These are phyloP conservation scores for Lactarius akahatsu DNA, from an alignment of 768 basidiomycete species.

Conservation along the genomic window DNA sequence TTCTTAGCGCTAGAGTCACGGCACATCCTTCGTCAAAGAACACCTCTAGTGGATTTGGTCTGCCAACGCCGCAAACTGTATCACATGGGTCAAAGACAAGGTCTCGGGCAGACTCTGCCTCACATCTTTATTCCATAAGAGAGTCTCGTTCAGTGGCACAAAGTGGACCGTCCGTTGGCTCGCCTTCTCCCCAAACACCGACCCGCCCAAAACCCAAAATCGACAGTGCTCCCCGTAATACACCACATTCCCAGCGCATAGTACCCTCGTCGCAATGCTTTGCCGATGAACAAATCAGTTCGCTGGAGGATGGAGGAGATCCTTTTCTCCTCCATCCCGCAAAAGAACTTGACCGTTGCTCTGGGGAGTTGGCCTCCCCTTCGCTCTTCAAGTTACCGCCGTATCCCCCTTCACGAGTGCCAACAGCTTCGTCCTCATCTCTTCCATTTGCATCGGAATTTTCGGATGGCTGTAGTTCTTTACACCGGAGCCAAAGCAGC, in stretches of 20 bases:
- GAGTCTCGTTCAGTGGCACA: background rate
- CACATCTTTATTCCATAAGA: background rate
- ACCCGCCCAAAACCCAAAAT: slow-evolving; percentile 9
- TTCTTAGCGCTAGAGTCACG: background rate
- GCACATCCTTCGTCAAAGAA: background rate
- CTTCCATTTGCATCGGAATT: background rate
- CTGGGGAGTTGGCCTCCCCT: background rate
- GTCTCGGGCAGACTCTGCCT: background rate
- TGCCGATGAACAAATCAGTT: slow-evolving; percentile 12
- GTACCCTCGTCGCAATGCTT: slow-evolving; percentile 26
- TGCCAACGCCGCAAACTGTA: slow-evolving; percentile 17
- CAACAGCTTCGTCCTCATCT: background rate
- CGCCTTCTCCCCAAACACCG: slow-evolving; percentile 4
- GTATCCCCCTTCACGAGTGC: background rate
- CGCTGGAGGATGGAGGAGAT: background rate
- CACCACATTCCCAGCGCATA: slow-evolving; percentile 24
- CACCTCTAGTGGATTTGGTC: background rate
- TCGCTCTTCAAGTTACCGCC: background rate
- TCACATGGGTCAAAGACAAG: slow-evolving; percentile 1
- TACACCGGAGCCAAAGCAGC: slow-evolving; percentile 8
- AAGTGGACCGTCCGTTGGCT: slow-evolving; percentile 3
- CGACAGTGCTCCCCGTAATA: slow-evolving; percentile 1
- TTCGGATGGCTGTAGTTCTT: background rate
- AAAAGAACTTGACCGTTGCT: background rate
- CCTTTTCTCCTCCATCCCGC: background rate